Percentiles rank a stretch among this genome's conserved stretches.
Conservation (phyloP, 2,329 filamentous ascomycete genomes). For the Fusarium sp. region DNA sequence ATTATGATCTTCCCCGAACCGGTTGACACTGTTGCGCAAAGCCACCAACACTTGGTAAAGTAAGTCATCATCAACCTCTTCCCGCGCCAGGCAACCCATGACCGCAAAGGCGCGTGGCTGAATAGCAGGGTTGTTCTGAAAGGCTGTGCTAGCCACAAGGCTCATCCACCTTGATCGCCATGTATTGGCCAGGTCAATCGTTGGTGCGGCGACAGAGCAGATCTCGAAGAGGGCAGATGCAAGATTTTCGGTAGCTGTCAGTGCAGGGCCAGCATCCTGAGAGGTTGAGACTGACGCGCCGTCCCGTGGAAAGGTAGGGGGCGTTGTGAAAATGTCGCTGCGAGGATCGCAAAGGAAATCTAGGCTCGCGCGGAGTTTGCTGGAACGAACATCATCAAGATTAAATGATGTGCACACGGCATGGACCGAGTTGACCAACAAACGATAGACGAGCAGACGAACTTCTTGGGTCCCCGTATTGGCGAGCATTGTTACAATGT, state of each 20-base stretch:
- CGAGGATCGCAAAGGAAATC: slow-evolving; percentile 69
- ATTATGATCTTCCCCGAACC: slow-evolving; percentile 72
- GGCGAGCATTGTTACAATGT: slow-evolving; percentile 76
- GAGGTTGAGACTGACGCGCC: slow-evolving; percentile 65
- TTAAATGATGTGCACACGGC: slow-evolving; percentile 74
- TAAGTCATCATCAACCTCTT: slow-evolving; percentile 77
- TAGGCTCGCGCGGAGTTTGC: slow-evolving; percentile 66
- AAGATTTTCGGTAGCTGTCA: slow-evolving; percentile 69
- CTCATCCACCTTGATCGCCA: slow-evolving; percentile 81
- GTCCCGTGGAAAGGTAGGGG: slow-evolving; percentile 60
- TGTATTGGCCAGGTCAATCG: slow-evolving; percentile 72
- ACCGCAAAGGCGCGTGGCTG: slow-evolving; percentile 76
- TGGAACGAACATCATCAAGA: slow-evolving; percentile 68
- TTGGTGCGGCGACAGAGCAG: slow-evolving; percentile 71
- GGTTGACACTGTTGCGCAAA: slow-evolving; percentile 71
- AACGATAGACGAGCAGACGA: slow-evolving; percentile 68
- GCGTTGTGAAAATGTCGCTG: slow-evolving; percentile 66
- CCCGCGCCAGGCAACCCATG: slow-evolving; percentile 77
- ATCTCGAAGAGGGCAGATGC: slow-evolving; percentile 72
- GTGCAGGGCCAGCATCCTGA: slow-evolving; percentile 63
- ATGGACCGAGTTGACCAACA: slow-evolving; percentile 75
- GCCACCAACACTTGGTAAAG: slow-evolving; percentile 78
- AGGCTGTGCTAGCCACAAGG: slow-evolving; percentile 76
- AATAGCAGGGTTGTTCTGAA: slow-evolving; percentile 78
- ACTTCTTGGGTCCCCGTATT: slow-evolving; percentile 71